Evolutionary conservation across 306 rosid genomes (phyloP).

Genomic region (Senna siamea): DNA sequence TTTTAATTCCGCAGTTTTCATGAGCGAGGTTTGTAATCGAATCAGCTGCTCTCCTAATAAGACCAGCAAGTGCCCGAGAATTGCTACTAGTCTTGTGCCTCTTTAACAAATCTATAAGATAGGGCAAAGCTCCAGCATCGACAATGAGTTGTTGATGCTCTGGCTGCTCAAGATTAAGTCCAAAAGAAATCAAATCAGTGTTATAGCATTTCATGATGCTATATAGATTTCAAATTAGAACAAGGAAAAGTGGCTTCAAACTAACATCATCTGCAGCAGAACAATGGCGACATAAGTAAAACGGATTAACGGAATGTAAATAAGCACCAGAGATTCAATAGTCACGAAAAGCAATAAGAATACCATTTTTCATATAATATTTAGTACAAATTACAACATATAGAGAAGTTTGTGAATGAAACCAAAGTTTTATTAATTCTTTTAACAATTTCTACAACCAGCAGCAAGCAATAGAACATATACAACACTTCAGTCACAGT

Average conservation of each 20-base stretch:
- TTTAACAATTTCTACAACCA: not conserved
- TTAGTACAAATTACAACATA: not conserved
- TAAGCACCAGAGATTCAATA: not conserved
- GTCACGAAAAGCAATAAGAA: not conserved
- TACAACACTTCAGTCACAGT: not conserved
- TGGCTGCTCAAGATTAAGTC: constrained; percentile 48
- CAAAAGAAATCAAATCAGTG: constrained; percentile 16
- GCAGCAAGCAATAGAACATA: not conserved
- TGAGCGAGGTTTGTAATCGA: constrained; percentile 66
- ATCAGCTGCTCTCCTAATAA: constrained; percentile 63
- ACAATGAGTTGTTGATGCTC: constrained; percentile 61
- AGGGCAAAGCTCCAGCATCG: constrained; percentile 66
- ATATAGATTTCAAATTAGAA: not conserved
- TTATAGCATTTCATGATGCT: constrained; percentile 8
- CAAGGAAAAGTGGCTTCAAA: not conserved
- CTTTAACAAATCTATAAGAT: constrained; percentile 57
- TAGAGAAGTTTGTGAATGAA: not conserved
- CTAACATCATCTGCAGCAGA: not conserved
- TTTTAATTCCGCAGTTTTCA: constrained; percentile 60
- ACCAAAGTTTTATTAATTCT: not conserved
- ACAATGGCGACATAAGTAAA: not conserved
- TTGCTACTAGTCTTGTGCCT: constrained; percentile 29
- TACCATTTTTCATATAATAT: not conserved
- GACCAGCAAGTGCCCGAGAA: constrained; percentile 44
- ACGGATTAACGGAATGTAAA: not conserved